Percentiles rank a stretch among this genome's conserved stretches.
phyloP scores from a whole-genome alignment of 1,284 basidiomycete genomes.

The Xanthoconium separans region DNA sequence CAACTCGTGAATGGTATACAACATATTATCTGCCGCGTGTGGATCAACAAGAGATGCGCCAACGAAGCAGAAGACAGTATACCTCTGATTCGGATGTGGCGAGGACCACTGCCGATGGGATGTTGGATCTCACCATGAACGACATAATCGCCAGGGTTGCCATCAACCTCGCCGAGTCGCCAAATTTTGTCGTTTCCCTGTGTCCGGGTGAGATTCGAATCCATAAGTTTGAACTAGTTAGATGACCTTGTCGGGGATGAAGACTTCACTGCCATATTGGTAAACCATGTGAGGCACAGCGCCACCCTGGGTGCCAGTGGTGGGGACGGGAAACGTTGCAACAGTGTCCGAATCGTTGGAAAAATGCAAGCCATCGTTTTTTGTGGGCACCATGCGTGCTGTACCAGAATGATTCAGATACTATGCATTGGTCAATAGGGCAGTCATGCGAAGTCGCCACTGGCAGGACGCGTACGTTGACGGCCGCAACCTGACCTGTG shows the following conservation, averaged over 20 bases:
- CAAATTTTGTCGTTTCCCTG: slow-evolving; percentile 68
- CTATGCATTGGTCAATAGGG: slow-evolving; percentile 30
- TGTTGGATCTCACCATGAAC: slow-evolving; percentile 65
- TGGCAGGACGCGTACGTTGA: slow-evolving; percentile 45
- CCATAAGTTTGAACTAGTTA: background rate
- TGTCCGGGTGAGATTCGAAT: background rate
- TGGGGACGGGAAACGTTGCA: slow-evolving; percentile 52
- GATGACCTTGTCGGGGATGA: slow-evolving; percentile 64
- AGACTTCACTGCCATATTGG: slow-evolving; percentile 50
- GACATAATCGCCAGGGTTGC: slow-evolving; percentile 41
- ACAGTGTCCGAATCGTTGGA: slow-evolving; percentile 35
- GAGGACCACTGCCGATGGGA: slow-evolving; percentile 61
- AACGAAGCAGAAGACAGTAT: background rate
- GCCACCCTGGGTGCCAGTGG: slow-evolving; percentile 32
- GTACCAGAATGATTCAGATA: slow-evolving; percentile 50
- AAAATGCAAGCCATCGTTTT: slow-evolving; percentile 42
- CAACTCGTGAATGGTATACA: slow-evolving; percentile 66
- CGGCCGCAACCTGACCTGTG: slow-evolving; percentile 56
- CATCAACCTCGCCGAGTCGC: slow-evolving; percentile 45
- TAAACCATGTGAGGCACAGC: slow-evolving; percentile 67
- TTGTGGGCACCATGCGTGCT: slow-evolving; percentile 52
- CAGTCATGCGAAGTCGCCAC: too few relatives aligned
- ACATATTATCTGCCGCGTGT: slow-evolving; percentile 43
- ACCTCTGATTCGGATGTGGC: slow-evolving; percentile 19
- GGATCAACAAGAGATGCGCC: background rate